A percentile compares a stretch with the other conserved stretches of the same genome.
Evolutionary conservation across 2,329 filamentous ascomycete genomes (phyloP).

Genomic region (Aspergillus terreus): DNA sequence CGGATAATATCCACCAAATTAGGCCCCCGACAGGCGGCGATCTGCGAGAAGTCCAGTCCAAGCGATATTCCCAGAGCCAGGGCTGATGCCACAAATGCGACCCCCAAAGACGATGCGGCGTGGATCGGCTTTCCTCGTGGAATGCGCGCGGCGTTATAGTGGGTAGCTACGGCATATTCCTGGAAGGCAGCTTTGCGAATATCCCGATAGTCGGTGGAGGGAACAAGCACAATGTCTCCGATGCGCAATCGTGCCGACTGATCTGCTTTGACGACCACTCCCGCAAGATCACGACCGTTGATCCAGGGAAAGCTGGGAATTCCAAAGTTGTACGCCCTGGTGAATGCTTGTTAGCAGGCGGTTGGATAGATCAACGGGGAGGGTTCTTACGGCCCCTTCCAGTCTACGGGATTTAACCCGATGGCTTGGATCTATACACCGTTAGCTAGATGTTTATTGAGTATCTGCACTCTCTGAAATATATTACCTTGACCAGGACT

Average conservation of each 20-base stretch:
- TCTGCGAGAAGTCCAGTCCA: constrained; percentile 58
- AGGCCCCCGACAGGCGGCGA: constrained; percentile 49
- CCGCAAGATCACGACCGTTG: constrained; percentile 66
- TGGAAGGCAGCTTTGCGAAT: constrained; percentile 69
- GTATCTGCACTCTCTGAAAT: not conserved
- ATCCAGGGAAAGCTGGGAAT: constrained; percentile 66
- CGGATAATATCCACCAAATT: constrained; percentile 55
- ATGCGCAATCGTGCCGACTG: constrained; percentile 48
- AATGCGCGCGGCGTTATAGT: constrained; percentile 63
- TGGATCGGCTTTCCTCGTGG: constrained; percentile 52
- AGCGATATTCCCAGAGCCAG: constrained; percentile 66
- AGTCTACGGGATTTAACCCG: constrained; percentile 73
- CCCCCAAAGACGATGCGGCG: constrained; percentile 61
- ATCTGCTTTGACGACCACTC: constrained; percentile 54
- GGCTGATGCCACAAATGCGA: constrained; percentile 67
- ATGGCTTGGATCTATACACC: constrained; percentile 51
- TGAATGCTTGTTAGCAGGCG: not conserved
- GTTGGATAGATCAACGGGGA: not conserved
- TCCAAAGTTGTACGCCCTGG: constrained; percentile 66
- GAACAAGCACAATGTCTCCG: constrained; percentile 59
- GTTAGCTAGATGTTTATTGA: not conserved
- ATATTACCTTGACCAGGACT: constrained; percentile 55
- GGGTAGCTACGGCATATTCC: constrained; percentile 62
- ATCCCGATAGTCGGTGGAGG: constrained; percentile 72
- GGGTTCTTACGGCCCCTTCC: constrained; percentile 58